Evolutionary conservation across 768 basidiomycete species (phyloP), one percentile per base, ranked within the genome.

Genomic region (Chalciporus pseudorubinellus): DNA sequence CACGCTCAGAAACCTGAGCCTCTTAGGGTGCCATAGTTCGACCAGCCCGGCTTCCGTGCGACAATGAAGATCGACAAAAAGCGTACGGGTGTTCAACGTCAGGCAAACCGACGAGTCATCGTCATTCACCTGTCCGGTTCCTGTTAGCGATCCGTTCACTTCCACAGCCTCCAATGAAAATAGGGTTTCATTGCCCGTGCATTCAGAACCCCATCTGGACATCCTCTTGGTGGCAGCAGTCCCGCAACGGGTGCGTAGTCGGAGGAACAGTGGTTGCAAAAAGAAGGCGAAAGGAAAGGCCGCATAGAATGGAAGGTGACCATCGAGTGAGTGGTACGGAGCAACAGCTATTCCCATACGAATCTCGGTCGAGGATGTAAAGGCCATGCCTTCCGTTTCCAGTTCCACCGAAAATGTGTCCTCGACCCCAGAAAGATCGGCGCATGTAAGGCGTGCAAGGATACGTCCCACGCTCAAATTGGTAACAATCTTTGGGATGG

Each of bases 11-110:
- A 78, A 73, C 33, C 75, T 72, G 51, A 87, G 67, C 29, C 81
- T 81, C 38, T 74, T 72, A 4, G 78, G 78, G 39, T 85, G 78
- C 84, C 85, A 89, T 6, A 90, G 68, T 59, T 90, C 83, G 44
- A 85, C 52, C 41, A 79, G 76, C n/a, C 87, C 65, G 8, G 76
- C 77, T 56, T 88, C 85, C 10, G 81, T 72, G 4, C 75, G 74
- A 34, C 76, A 66, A 48, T 76, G 74, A 18, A 83, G 59, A 41
- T 82, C 74, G 2, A 77, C 57, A 52, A 77, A 69, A 20, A 70
- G 50, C 0, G 83, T 78, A 4, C 67, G 66, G 24, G 71, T 53
- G 50, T 78, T 72, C 43, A 85, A 58, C 16, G 70, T 65, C 13
- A 79, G 68, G 22, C 73, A 62, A 18, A 60, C 19, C 33, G 61